Percentiles rank a stretch among this genome's conserved stretches.
phyloP scores from a whole-genome alignment of 1,284 basidiomycete species.

The Rhodotorula sp. region DNA sequence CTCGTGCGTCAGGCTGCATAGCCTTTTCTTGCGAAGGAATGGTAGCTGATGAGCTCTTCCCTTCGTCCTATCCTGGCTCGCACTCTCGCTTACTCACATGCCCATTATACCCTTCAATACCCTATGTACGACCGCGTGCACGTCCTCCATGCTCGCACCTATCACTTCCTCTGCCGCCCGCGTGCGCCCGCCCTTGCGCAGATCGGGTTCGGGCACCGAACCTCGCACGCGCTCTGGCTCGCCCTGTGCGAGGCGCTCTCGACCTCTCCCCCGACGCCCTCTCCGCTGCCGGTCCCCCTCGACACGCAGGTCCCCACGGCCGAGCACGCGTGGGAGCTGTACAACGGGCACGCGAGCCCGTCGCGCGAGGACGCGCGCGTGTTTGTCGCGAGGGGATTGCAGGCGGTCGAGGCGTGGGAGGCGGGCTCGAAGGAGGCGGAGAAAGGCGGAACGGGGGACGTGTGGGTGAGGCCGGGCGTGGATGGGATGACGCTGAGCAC shows the following conservation, averaged over 20 bases:
- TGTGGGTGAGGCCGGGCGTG: slow-evolving; percentile 33
- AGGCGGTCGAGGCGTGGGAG: slow-evolving; percentile 27
- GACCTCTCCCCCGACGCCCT: neutral
- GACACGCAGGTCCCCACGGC: neutral
- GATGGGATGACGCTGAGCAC: slow-evolving; percentile 36
- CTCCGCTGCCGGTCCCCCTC: neutral
- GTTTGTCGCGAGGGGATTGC: slow-evolving; percentile 11
- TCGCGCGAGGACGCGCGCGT: slow-evolving; percentile 19
- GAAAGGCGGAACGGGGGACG: neutral
- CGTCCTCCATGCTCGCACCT: too few relatives aligned
- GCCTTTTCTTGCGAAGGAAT: too few relatives aligned
- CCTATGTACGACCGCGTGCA: too few relatives aligned
- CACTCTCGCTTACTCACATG: neutral
- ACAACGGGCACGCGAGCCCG: slow-evolving; percentile 8
- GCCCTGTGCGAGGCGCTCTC: slow-evolving; percentile 13
- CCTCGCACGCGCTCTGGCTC: slow-evolving; percentile 35
- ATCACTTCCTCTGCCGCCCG: neutral
- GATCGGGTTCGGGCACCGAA: slow-evolving; percentile 41
- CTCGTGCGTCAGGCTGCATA: too few relatives aligned
- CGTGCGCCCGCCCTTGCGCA: neutral
- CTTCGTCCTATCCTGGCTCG: too few relatives aligned
- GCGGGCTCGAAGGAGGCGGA: neutral
- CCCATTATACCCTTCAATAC: too few relatives aligned
- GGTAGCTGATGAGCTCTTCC: too few relatives aligned
- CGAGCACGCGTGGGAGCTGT: slow-evolving; percentile 7